These are phyloP conservation scores for Daldinia sp. DNA, from an alignment of 2,329 filamentous ascomycete genomes.

Conservation along the genomic window DNA sequence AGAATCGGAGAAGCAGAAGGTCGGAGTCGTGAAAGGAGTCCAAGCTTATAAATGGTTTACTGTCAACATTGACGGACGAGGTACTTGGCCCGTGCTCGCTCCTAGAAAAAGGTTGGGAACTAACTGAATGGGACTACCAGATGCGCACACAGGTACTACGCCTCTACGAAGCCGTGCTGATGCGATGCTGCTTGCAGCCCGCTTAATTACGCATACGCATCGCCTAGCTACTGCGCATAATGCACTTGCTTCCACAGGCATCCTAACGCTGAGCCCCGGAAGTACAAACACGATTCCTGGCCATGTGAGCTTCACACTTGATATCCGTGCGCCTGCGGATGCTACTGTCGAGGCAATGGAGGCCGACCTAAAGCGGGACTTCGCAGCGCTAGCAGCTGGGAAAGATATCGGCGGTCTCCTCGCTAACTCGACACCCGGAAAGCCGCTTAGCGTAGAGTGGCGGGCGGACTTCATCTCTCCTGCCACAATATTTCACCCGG, in stretches of 20 bases:
- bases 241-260: slow-evolving; percentile 77
- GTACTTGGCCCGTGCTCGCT: slow-evolving; percentile 33
- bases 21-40: slow-evolving; percentile 78
- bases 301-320: slow-evolving; percentile 74
- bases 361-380: slow-evolving; percentile 66
- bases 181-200: slow-evolving; percentile 74
- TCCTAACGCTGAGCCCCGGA: slow-evolving; percentile 73
- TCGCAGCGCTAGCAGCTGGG: slow-evolving; percentile 69
- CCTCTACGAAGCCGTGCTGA: slow-evolving; percentile 75
- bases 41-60: slow-evolving; percentile 83
- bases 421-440: slow-evolving; percentile 43
- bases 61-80: slow-evolving; percentile 71
- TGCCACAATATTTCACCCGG: slow-evolving; percentile 73
- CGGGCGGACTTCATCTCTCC: slow-evolving; percentile 71
- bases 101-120: background rate
- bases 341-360: slow-evolving; percentile 69
- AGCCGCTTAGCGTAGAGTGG: slow-evolving; percentile 57
- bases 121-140: slow-evolving; percentile 49
- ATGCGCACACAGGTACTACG: slow-evolving; percentile 82
- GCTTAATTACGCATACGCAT: slow-evolving; percentile 75
- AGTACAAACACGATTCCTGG: slow-evolving; percentile 81
- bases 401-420: slow-evolving; percentile 64
- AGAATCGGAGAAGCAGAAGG: slow-evolving; percentile 70
- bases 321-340: slow-evolving; percentile 71
- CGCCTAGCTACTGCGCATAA: slow-evolving; percentile 69